These are phyloP conservation scores for Lasiodiplodia gonubiensis DNA, from an alignment of 2,329 filamentous ascomycete species.

Conservation along the genomic window DNA sequence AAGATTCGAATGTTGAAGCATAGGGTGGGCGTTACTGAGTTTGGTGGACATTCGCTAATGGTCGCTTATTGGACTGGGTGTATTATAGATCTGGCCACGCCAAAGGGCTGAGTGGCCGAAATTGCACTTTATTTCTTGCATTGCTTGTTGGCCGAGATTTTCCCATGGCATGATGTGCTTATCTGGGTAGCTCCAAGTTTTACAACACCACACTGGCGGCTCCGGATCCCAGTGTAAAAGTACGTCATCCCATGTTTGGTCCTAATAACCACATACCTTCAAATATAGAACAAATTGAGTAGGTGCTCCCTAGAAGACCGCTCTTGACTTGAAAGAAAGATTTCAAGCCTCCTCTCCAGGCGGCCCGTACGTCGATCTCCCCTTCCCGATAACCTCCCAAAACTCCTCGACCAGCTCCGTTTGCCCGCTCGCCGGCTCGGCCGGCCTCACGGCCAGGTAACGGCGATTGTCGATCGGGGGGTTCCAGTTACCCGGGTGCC, in stretches of 20 bases:
- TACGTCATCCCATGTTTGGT: no score
- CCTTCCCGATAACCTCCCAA: background rate
- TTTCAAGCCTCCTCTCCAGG: no score
- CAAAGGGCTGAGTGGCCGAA: background rate
- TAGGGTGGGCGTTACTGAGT: background rate
- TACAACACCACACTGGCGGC: no score
- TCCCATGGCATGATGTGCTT: background rate
- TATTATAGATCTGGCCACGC: background rate
- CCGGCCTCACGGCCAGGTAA: conserved; percentile 8
- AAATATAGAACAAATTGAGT: no score
- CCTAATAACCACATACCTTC: no score
- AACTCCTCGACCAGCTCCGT: conserved; percentile 5
- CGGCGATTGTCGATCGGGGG: background rate
- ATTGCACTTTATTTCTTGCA: background rate
- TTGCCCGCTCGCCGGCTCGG: background rate
- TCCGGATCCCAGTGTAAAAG: no score
- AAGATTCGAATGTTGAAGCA: background rate
- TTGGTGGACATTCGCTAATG: background rate
- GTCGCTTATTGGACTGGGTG: background rate
- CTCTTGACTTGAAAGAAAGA: no score
- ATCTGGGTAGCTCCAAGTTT: no score
- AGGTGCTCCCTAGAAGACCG: no score
- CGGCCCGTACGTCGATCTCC: conserved; percentile 2
- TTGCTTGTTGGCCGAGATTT: background rate
- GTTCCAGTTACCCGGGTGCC: background rate